Evolutionary conservation across 1,139 yeast genomes (phyloP).

Genomic region (Lodderomyces orthopsilosis): DNA sequence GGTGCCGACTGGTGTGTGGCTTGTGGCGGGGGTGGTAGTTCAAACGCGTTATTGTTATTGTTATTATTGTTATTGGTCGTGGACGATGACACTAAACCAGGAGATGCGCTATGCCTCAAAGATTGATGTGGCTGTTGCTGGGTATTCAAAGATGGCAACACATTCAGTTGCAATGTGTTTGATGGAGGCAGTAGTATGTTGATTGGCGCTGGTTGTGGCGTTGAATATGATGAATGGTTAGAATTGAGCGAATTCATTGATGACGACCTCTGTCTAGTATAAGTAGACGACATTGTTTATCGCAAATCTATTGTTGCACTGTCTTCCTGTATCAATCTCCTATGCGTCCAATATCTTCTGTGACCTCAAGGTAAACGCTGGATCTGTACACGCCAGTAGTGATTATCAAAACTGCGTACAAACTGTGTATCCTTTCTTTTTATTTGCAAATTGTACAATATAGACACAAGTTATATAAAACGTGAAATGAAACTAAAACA

Average conservation of each 20-base stretch:
- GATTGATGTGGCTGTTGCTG: slow-evolving; percentile 7
- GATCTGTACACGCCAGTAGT: too few relatives aligned
- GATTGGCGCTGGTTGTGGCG: slow-evolving; percentile 7
- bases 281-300: slow-evolving; percentile 10
- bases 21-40: slow-evolving; percentile 5
- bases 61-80: not conserved
- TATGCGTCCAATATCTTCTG: too few relatives aligned
- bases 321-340: too few relatives aligned
- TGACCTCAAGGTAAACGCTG: too few relatives aligned
- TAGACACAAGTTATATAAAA: too few relatives aligned
- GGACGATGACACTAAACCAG: slow-evolving; percentile 2
- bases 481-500: too few relatives aligned
- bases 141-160: not conserved
- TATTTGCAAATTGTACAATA: too few relatives aligned
- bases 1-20: not conserved
- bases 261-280: slow-evolving; percentile 27
- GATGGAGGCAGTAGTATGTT: not conserved
- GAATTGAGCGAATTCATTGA: slow-evolving; percentile 35
- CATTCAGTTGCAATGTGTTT: not conserved
- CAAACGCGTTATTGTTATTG: not conserved
- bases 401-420: too few relatives aligned
- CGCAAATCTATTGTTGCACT: not conserved
- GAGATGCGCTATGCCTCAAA: slow-evolving; percentile 5
- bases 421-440: too few relatives aligned
- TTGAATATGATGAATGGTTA: slow-evolving; percentile 18